Evolutionary conservation across 768 basidiomycete genomes (phyloP).

Genomic region (Boletus rubescentipes): DNA sequence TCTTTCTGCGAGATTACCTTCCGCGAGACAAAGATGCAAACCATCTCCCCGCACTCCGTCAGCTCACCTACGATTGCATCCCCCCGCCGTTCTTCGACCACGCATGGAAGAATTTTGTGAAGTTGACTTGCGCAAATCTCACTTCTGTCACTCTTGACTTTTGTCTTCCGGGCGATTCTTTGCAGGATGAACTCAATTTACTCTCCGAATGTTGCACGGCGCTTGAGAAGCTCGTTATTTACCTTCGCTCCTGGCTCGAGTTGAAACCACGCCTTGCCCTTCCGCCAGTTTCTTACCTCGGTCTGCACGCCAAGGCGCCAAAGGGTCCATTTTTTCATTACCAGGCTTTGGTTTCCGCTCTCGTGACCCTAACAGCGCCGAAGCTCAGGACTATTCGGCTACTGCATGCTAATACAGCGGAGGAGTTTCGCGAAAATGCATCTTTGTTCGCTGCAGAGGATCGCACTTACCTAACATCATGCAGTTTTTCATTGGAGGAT

Average conservation of each 20-base stretch:
- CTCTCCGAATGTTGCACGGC: slow-evolving; percentile 25
- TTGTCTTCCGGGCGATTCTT: slow-evolving; percentile 22
- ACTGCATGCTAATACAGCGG: slow-evolving; percentile 13
- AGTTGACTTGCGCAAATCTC: slow-evolving; percentile 25
- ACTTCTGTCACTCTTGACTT: slow-evolving; percentile 29
- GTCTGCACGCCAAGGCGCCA: slow-evolving; percentile 20
- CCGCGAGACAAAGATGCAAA: slow-evolving; percentile 28
- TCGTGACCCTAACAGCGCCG: slow-evolving; percentile 20
- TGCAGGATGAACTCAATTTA: slow-evolving; percentile 27
- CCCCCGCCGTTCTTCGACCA: slow-evolving; percentile 29
- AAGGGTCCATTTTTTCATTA: slow-evolving; percentile 16
- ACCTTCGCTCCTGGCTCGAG: slow-evolving; percentile 26
- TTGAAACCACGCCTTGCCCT: slow-evolving; percentile 19
- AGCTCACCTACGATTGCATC: slow-evolving; percentile 33
- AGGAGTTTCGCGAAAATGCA: slow-evolving; percentile 14
- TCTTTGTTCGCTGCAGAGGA: slow-evolving; percentile 9
- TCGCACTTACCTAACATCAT: slow-evolving; percentile 3
- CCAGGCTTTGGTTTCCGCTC: slow-evolving; percentile 21
- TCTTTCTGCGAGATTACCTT: slow-evolving; percentile 32
- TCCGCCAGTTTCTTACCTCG: slow-evolving; percentile 27
- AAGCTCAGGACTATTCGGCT: slow-evolving; percentile 22
- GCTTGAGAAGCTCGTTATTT: slow-evolving; percentile 27
- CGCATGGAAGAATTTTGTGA: slow-evolving; percentile 30
- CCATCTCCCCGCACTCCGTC: slow-evolving; percentile 29
- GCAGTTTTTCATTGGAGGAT: slow-evolving; percentile 24